phyloP scores from a whole-genome alignment of 1,284 basidiomycete species.

The Coniferiporia sulphurascens region DNA sequence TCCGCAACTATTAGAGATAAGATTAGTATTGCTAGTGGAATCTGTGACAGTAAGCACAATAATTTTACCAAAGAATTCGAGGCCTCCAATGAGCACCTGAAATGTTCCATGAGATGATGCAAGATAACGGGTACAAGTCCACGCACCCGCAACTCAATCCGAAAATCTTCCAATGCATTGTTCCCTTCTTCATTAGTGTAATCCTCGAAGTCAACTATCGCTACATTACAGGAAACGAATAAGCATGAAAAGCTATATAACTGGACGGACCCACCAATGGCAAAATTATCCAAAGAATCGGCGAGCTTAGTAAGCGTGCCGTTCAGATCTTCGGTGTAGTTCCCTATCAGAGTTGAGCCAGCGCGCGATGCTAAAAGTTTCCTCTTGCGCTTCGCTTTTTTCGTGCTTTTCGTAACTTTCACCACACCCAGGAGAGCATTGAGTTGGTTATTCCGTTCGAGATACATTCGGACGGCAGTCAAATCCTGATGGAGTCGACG shows the following conservation, averaged over 20 bases:
- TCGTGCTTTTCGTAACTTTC: constrained; percentile 8
- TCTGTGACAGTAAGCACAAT: neutral
- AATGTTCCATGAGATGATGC: neutral
- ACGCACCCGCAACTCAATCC: constrained; percentile 9
- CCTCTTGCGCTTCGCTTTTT: constrained; percentile 9
- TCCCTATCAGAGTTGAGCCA: constrained; percentile 4
- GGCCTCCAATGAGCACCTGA: constrained; percentile 11
- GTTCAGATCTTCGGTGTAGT: neutral
- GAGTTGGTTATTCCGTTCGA: constrained; percentile 9
- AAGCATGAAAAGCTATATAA: neutral
- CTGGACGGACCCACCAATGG: neutral
- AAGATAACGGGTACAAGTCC: neutral
- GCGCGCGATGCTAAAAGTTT: neutral
- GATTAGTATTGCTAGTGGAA: neutral
- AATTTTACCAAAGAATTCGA: constrained; percentile 13
- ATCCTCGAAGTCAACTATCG: constrained; percentile 15
- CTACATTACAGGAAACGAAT: neutral
- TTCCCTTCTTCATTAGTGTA: constrained; percentile 13
- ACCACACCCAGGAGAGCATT: constrained; percentile 7
- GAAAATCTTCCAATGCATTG: constrained; percentile 7
- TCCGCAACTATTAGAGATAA: constrained; percentile 1
- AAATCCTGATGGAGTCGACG: constrained; percentile 6
- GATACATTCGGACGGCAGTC: constrained; percentile 1
- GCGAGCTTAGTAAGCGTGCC: constrained; percentile 7
- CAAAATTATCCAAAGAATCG: constrained; percentile 9